phyloP scores from a whole-genome alignment of 2,329 filamentous ascomycete genomes.

The Elsinoe batatas region DNA sequence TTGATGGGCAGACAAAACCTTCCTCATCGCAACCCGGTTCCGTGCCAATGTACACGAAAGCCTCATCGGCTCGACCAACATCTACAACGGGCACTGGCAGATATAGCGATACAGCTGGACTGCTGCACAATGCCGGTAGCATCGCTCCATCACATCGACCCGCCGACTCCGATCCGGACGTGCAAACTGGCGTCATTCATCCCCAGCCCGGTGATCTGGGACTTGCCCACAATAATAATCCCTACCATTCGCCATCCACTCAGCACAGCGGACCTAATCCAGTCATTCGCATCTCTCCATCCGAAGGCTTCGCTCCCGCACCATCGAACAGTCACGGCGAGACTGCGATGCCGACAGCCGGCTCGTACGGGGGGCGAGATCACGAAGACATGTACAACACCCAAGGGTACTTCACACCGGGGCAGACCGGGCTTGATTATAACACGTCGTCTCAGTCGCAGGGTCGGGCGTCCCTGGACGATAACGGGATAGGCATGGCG shows the following conservation, averaged over 20 bases:
- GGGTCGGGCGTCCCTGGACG: background rate
- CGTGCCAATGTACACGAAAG: constrained; percentile 8
- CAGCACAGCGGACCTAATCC: background rate
- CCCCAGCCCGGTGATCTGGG: background rate
- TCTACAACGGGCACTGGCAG: background rate
- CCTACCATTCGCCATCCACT: background rate
- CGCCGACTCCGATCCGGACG: background rate
- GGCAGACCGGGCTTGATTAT: background rate
- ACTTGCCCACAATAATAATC: background rate
- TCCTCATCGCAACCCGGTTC: background rate
- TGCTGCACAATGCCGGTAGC: constrained; percentile 10
- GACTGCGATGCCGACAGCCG: constrained; percentile 3
- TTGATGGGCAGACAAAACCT: constrained; percentile 3
- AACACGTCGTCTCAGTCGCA: background rate
- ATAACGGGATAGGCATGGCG: background rate
- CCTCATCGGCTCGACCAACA: background rate
- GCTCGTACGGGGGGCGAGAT: constrained; percentile 2
- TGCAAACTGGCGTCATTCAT: background rate
- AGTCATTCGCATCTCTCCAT: constrained; percentile 6
- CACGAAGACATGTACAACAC: constrained; percentile 9
- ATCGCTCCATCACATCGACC: background rate
- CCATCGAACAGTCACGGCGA: background rate
- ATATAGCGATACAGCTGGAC: constrained; percentile 12
- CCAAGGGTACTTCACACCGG: background rate
- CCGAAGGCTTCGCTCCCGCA: background rate